phyloP scores from a whole-genome alignment of 1,284 basidiomycete genomes.

The Boletellus deceptivus region DNA sequence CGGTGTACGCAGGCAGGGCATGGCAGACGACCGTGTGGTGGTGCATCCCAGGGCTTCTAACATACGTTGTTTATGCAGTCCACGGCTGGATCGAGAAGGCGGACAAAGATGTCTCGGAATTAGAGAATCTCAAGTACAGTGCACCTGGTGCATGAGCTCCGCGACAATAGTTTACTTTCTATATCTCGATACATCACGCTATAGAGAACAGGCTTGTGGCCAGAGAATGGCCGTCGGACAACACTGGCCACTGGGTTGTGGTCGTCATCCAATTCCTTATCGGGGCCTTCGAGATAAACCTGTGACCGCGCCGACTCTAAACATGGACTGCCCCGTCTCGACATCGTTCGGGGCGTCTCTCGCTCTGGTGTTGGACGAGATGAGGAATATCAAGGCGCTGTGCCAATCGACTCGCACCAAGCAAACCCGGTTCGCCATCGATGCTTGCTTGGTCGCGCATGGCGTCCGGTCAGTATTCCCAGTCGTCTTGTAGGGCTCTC shows the following conservation, averaged over 20 bases:
- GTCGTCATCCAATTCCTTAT: too few species aligned
- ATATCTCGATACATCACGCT: too few species aligned
- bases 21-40: constrained; percentile 57
- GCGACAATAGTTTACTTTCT: neutral
- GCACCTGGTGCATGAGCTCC: constrained; percentile 49
- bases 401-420: constrained; percentile 6
- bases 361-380: constrained; percentile 17
- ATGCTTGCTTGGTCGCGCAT: constrained; percentile 27
- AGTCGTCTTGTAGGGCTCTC: neutral
- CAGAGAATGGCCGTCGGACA: too few species aligned
- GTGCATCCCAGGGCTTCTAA: constrained; percentile 42
- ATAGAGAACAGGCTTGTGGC: too few species aligned
- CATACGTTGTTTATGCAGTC: constrained; percentile 44
- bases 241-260: too few species aligned
- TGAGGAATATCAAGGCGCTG: constrained; percentile 3
- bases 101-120: constrained; percentile 44
- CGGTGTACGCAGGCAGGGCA: constrained; percentile 43
- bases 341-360: constrained; percentile 18
- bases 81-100: constrained; percentile 43
- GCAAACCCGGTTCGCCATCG: constrained; percentile 20
- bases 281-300: too few species aligned
- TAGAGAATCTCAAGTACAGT: constrained; percentile 54
- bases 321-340: neutral
- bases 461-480: constrained; percentile 27
- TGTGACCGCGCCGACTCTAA: too few species aligned